A percentile compares a stretch with the other conserved stretches of the same genome.
Conservation (phyloP, 257 asterid species). For the Ajuga chamaepitys region DNA sequence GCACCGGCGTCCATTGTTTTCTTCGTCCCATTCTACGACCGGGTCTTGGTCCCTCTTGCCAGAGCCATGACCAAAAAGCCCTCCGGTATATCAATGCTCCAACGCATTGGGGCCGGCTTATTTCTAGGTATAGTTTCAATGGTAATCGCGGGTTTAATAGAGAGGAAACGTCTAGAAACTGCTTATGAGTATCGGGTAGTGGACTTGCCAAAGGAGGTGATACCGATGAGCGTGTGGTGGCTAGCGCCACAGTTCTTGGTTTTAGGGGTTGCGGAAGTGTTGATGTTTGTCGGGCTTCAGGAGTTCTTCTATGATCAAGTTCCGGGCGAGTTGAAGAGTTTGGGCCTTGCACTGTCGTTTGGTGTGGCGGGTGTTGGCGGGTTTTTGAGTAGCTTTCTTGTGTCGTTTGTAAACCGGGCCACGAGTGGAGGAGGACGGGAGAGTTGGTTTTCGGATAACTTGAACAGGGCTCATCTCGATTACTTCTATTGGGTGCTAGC, state of each 20-base stretch:
- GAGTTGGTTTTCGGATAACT: slow-evolving; percentile 44
- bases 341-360: slow-evolving; percentile 35
- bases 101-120: slow-evolving; percentile 32
- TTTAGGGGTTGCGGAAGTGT: slow-evolving; percentile 31
- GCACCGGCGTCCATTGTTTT: slow-evolving; percentile 17
- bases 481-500: slow-evolving; percentile 48
- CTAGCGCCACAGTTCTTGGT: slow-evolving; percentile 36
- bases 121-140: slow-evolving; percentile 18
- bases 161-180: slow-evolving; percentile 27
- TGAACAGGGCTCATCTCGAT: slow-evolving; percentile 48
- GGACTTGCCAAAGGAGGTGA: slow-evolving; percentile 20
- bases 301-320: slow-evolving; percentile 48
- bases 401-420: slow-evolving; percentile 19
- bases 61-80: slow-evolving; percentile 27
- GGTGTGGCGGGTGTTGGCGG: slow-evolving; percentile 38
- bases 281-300: slow-evolving; percentile 40
- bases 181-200: slow-evolving; percentile 26
- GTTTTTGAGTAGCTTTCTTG: slow-evolving; percentile 37
- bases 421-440: slow-evolving; percentile 16
- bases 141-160: slow-evolving; percentile 35
- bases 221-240: slow-evolving; percentile 60
- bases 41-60: slow-evolving; percentile 29
- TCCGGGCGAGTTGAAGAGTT: slow-evolving; percentile 31
- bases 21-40: slow-evolving; percentile 35
- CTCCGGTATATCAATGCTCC: slow-evolving; percentile 39